Evolutionary conservation across 1,284 basidiomycete species (phyloP).

Genomic region (Ustilago trichophora): DNA sequence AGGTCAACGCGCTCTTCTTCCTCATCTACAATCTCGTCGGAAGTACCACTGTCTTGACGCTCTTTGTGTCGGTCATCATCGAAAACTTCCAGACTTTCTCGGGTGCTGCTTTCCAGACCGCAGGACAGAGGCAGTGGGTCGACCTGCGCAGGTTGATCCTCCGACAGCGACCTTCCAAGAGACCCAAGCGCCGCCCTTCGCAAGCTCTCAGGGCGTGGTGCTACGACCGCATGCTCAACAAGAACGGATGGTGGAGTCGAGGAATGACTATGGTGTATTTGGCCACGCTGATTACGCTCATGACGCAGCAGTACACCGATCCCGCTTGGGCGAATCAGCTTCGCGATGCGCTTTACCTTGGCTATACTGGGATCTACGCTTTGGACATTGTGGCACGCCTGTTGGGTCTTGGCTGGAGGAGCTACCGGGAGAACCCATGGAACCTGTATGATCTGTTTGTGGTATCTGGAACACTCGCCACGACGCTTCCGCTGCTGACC

Average conservation of each 20-base stretch:
- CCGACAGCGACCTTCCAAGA: conserved; percentile 84
- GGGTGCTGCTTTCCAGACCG: conserved; percentile 77
- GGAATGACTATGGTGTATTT: conserved; percentile 83
- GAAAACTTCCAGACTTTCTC: conserved; percentile 87
- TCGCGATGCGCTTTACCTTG: conserved; percentile 81
- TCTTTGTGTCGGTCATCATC: conserved; percentile 82
- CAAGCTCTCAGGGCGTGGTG: conserved; percentile 81
- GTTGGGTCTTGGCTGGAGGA: conserved; percentile 84
- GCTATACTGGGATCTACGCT: conserved; percentile 78
- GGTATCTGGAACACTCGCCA: conserved; percentile 82
- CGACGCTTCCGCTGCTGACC: conserved; percentile 74
- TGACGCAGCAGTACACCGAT: conserved; percentile 82
- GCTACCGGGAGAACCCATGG: conserved; percentile 82
- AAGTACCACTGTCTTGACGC: conserved; percentile 76
- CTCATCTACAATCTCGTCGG: conserved; percentile 91
- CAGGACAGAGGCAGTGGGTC: conserved; percentile 93
- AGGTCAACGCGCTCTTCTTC: conserved; percentile 83
- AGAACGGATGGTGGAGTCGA: conserved; percentile 93
- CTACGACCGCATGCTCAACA: conserved; percentile 86
- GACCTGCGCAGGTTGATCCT: conserved; percentile 88
- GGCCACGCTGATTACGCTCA: conserved; percentile 83
- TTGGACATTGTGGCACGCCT: conserved; percentile 82
- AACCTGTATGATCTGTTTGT: conserved; percentile 90
- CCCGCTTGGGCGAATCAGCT: conserved; percentile 73
- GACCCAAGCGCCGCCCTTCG: conserved; percentile 75